Evolutionary conservation across 179 eudicot species (phyloP).

Genomic region (Beta lomatogona): DNA sequence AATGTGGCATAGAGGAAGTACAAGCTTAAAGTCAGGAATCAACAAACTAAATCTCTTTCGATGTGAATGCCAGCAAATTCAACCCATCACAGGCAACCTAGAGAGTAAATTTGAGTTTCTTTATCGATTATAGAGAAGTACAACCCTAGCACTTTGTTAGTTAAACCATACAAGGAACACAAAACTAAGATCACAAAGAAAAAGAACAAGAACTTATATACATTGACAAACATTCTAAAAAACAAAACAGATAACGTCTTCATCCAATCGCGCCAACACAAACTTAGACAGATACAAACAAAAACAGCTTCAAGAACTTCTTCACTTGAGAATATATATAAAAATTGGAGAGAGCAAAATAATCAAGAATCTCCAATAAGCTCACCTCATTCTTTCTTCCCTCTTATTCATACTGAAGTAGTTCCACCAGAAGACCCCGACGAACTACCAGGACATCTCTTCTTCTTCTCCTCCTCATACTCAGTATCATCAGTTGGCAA

Average conservation of each 20-base stretch:
- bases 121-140: not conserved
- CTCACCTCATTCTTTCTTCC: constrained; percentile 20
- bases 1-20: not conserved
- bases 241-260: not conserved
- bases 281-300: not conserved
- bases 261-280: not conserved
- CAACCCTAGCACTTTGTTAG: not conserved
- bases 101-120: not conserved
- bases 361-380: not conserved
- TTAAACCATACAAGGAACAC: not conserved
- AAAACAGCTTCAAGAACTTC: not conserved
- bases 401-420: not conserved
- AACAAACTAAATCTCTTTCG: not conserved
- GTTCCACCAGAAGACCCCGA: constrained; percentile 18
- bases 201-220: constrained; percentile 11
- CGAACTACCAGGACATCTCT: constrained; percentile 11
- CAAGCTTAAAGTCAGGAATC: not conserved
- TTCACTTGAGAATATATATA: not conserved
- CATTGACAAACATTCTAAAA: not conserved
- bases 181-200: not conserved
- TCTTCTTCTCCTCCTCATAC: constrained; percentile 73
- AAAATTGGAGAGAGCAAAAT: not conserved
- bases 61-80: not conserved
- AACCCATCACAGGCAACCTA: not conserved
- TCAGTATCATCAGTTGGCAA: constrained; percentile 76